Conservation (phyloP, 2,329 filamentous ascomycete genomes). For the Cladosporium sphaerospermum region DNA sequence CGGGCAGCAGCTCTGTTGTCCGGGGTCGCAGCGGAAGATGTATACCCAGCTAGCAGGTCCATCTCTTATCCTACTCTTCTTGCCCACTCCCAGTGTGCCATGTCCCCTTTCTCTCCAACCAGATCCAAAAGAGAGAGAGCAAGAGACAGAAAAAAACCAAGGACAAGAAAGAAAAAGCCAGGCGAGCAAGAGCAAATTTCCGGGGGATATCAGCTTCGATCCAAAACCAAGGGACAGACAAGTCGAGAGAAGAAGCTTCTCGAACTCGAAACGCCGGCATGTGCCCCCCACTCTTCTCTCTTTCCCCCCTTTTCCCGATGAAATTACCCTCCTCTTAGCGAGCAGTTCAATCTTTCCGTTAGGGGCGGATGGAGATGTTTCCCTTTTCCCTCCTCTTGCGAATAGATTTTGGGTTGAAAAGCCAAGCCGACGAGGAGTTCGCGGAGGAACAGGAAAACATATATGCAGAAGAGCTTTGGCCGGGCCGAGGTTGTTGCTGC, state of each 20-base stretch:
- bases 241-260: neutral
- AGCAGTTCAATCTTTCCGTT: too few relatives aligned
- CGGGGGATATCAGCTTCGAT: neutral
- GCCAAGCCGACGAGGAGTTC: neutral
- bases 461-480: constrained; percentile 1
- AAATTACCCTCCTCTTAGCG: too few relatives aligned
- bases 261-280: neutral
- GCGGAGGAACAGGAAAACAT: neutral
- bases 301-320: neutral
- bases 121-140: neutral
- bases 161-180: neutral
- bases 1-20: too few relatives aligned
- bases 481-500: neutral
- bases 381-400: too few relatives aligned
- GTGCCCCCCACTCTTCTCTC: neutral
- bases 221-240: neutral
- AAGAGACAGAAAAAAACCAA: neutral
- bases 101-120: neutral
- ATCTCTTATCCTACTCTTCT: neutral
- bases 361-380: too few relatives aligned
- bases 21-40: too few relatives aligned
- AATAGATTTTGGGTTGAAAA: too few relatives aligned
- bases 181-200: neutral
- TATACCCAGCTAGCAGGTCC: neutral
- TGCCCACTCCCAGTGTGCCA: neutral